Evolutionary conservation across 805 yeast genomes (phyloP), one percentile per base, ranked within the genome.

Genomic region (Metschnikowia drakensbergensis): DNA sequence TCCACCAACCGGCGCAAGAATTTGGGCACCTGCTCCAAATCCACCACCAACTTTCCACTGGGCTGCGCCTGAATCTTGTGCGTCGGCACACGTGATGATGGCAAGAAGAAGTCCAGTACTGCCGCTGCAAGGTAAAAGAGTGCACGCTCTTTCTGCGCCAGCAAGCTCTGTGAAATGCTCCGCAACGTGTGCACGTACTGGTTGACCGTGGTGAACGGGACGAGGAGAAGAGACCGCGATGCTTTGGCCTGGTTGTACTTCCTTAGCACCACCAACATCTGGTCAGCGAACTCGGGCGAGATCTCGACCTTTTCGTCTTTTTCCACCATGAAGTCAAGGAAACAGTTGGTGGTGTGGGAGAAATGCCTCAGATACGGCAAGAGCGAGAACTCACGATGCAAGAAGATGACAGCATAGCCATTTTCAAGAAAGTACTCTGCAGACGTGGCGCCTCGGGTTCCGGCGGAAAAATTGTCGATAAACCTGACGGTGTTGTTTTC

Each of bases 401-500:
- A 68, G 61, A 94, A 94, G 30, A 94, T 85, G 33, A 94, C 99
- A 10, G 96, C 92, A 61, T 94, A 94, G 1, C 90, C 96, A 48
- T 80, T 72, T 48, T 85, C 88, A 46, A 94, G 70, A 57, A 92
- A 88, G 62, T 88, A 85, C 66, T 94, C 99, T 3, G 98, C 96
- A 35, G 95, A 84, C 0, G 96, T 83, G 3, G 99, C 96, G 48
- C 99, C 99, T 66, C 99, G 80, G 0, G 97, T 94, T 25, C 99
- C 99, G 25, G 98, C 98, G 54, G 94, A 84, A 65, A 94, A 94
- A 62, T 94, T 94, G 67, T 94, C 99, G 60, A 94, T 90, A 67
- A 94, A 94, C 46, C 99, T 71, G 5, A 94, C 99, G 0, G 99
- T 94, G 62, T 94, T 94, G 67, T 90, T 91, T 61, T 94, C 99